Conservation (phyloP, 208 protist genomes). For the Naegleria fowleri region DNA sequence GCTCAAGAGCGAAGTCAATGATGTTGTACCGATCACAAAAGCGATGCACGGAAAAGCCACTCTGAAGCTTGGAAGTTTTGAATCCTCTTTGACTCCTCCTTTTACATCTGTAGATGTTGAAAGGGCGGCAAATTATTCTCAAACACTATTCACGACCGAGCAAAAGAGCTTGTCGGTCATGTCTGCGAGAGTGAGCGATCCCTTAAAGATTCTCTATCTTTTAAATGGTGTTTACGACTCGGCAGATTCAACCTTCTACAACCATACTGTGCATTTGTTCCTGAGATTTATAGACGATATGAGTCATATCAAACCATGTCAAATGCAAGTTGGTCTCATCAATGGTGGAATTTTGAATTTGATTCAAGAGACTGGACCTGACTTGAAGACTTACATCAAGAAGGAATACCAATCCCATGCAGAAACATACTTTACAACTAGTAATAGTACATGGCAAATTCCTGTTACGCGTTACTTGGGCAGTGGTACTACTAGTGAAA, state of each 20-base stretch:
- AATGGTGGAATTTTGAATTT: neutral
- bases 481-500: neutral
- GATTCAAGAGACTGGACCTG: neutral
- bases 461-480: neutral
- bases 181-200: neutral
- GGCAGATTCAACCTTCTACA: neutral
- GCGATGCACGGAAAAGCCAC: neutral
- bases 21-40: neutral
- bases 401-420: neutral
- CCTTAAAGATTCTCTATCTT: neutral
- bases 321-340: neutral
- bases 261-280: neutral
- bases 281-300: neutral
- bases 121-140: neutral
- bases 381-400: neutral
- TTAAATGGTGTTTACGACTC: neutral
- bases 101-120: neutral
- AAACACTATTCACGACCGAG: neutral
- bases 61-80: neutral
- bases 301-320: constrained; percentile 9
- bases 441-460: neutral
- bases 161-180: neutral
- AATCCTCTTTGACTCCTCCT: neutral
- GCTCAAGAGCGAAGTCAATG: neutral
- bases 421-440: neutral